Conservation (phyloP, 345 rosid species). For the Brassica nigra region DNA sequence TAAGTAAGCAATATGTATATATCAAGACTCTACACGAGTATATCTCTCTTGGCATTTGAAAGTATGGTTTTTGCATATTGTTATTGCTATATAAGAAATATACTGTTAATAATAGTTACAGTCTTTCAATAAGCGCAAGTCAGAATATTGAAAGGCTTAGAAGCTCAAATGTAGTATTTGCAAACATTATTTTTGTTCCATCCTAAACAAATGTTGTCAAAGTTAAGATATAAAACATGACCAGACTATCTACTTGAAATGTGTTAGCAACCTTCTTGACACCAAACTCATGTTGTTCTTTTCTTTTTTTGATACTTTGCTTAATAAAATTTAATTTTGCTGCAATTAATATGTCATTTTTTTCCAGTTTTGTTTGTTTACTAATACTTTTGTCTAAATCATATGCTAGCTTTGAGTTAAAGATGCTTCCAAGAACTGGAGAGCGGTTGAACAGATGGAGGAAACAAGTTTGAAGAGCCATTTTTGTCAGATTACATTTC, state of each 20-base stretch:
- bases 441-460: slow-evolving; percentile 21
- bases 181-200: not conserved
- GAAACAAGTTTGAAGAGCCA: no score
- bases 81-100: not conserved
- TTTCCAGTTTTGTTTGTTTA: not conserved
- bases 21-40: not conserved
- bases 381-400: no score
- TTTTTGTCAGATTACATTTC: no score
- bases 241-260: not conserved
- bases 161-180: not conserved
- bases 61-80: not conserved
- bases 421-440: slow-evolving; percentile 12
- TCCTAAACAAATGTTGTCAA: no score
- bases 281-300: not conserved
- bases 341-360: not conserved
- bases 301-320: not conserved
- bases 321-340: not conserved
- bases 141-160: not conserved
- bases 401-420: no score
- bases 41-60: slow-evolving; percentile 4
- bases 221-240: no score
- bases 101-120: not conserved
- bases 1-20: not conserved
- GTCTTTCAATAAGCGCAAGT: not conserved
- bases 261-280: not conserved